phyloP scores from a whole-genome alignment of 345 rosid species.

The Citrus hindsii region DNA sequence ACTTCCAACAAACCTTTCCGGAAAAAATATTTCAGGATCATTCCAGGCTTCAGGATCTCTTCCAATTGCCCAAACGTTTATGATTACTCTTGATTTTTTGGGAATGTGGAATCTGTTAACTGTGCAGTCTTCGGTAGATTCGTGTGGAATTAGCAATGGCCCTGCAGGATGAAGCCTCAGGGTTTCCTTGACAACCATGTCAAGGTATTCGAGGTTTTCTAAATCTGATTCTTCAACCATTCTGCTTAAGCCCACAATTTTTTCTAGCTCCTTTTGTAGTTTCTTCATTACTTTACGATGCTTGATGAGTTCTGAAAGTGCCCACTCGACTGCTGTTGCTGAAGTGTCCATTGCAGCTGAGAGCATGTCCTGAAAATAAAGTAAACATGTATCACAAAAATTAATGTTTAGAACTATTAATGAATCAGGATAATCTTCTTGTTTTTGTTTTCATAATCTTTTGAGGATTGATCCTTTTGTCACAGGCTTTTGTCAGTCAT shows the following conservation, averaged over 20 bases:
- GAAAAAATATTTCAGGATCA: slow-evolving; percentile 33
- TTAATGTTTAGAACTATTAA: neutral
- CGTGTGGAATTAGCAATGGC: slow-evolving; percentile 10
- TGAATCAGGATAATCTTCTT: neutral
- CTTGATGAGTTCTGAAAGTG: slow-evolving; percentile 20
- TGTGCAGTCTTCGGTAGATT: slow-evolving; percentile 17
- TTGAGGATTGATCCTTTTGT: neutral
- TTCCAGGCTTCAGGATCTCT: slow-evolving; percentile 34
- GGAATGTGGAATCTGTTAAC: slow-evolving; percentile 32
- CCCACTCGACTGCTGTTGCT: slow-evolving; percentile 26
- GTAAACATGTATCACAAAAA: neutral
- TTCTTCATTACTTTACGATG: slow-evolving; percentile 10
- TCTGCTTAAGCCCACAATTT: slow-evolving; percentile 13
- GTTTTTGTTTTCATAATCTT: neutral
- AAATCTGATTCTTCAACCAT: slow-evolving; percentile 46
- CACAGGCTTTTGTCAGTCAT: too few species aligned
- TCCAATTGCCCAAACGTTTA: slow-evolving; percentile 32
- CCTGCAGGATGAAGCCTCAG: slow-evolving; percentile 25
- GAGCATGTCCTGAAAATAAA: slow-evolving; percentile 16
- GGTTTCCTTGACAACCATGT: slow-evolving; percentile 50
- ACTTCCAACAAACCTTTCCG: slow-evolving; percentile 18
- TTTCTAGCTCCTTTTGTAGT: slow-evolving; percentile 1
- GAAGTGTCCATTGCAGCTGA: slow-evolving; percentile 26
- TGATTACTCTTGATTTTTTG: neutral
- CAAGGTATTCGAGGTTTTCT: slow-evolving; percentile 25